These are phyloP conservation scores for Phytophthora pinifolia DNA, from an alignment of 352 stramenopile genomes.

Conservation along the genomic window DNA sequence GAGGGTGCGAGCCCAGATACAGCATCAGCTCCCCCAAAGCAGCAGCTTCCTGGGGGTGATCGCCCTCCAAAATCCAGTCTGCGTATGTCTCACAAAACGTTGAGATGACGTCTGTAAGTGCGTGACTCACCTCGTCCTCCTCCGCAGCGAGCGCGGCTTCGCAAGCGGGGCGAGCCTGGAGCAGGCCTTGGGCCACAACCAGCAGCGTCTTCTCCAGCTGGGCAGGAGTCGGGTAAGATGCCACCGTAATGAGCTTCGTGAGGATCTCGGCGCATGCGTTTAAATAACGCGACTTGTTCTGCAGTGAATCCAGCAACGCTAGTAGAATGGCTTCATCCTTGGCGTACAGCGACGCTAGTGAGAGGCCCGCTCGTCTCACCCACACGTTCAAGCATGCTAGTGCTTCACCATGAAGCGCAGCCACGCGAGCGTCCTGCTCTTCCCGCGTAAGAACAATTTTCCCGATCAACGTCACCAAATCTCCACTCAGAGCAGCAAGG, in stretches of 20 bases:
- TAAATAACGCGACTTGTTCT: slow-evolving; percentile 51
- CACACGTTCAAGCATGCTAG: slow-evolving; percentile 60
- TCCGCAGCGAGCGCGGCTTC: slow-evolving; percentile 49
- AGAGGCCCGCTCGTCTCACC: slow-evolving; percentile 58
- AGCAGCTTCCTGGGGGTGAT: slow-evolving; percentile 39
- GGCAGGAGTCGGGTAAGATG: slow-evolving; percentile 51
- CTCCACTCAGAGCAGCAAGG: slow-evolving; percentile 41
- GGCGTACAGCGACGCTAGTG: slow-evolving; percentile 46
- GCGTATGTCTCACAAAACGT: slow-evolving; percentile 73
- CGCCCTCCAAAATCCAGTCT: slow-evolving; percentile 64
- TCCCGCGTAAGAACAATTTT: slow-evolving; percentile 45
- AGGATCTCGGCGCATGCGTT: slow-evolving; percentile 54
- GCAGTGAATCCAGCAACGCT: slow-evolving; percentile 48
- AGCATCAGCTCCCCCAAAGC: slow-evolving; percentile 62
- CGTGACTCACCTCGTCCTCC: slow-evolving; percentile 61
- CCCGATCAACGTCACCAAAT: slow-evolving; percentile 48
- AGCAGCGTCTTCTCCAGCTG: slow-evolving; percentile 47
- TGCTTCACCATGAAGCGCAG: slow-evolving; percentile 51
- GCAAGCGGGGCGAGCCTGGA: slow-evolving; percentile 47
- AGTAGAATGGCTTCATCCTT: slow-evolving; percentile 44
- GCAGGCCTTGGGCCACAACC: slow-evolving; percentile 41
- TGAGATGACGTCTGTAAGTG: slow-evolving; percentile 58
- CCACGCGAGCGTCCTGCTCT: slow-evolving; percentile 29
- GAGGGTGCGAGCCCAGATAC: slow-evolving; percentile 49
- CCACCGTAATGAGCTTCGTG: slow-evolving; percentile 54